Conservation (phyloP, 108 stramenopile genomes). For the Nitzschia palea region DNA sequence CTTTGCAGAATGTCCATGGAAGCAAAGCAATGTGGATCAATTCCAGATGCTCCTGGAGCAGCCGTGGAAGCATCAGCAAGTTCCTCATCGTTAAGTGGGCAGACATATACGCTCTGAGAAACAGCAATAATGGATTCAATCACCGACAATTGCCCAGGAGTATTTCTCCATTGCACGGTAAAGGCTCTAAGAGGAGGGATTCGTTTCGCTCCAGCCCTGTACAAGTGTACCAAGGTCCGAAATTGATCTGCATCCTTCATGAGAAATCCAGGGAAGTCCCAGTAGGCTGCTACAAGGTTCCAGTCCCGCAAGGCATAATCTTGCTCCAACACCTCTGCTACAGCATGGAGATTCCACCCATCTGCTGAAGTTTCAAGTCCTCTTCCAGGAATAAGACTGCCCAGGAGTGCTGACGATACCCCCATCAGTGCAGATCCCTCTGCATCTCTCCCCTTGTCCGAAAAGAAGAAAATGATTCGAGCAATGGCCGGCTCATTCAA, state of each 20-base stretch:
- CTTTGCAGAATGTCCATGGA: conserved; percentile 70
- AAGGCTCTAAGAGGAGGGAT: conserved; percentile 64
- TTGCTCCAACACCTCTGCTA: conserved; percentile 73
- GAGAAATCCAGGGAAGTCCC: conserved; percentile 87
- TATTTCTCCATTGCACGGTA: conserved; percentile 77
- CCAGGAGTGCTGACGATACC: conserved; percentile 60
- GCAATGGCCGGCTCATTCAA: conserved; percentile 80
- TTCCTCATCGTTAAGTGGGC: conserved; percentile 71
- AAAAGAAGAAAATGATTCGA: conserved; percentile 83
- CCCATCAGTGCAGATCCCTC: conserved; percentile 45
- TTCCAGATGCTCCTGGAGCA: conserved; percentile 32
- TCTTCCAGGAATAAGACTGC: conserved; percentile 52
- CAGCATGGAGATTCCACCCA: conserved; percentile 89
- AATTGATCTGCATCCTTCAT: conserved; percentile 73
- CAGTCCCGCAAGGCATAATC: conserved; percentile 86
- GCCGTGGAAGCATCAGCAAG: conserved; percentile 67
- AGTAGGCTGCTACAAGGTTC: conserved; percentile 68
- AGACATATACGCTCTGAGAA: conserved; percentile 65
- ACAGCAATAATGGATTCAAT: conserved; percentile 63
- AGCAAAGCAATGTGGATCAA: conserved; percentile 77
- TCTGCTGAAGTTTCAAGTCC: conserved; percentile 17
- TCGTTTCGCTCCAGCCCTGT: conserved; percentile 60
- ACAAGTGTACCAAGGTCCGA: conserved; percentile 74
- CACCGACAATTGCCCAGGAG: conserved; percentile 78
- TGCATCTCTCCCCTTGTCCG: conserved; percentile 40